Evolutionary conservation across 2,329 filamentous ascomycete genomes (phyloP).

Genomic region (Pseudocercospora fuligena): DNA sequence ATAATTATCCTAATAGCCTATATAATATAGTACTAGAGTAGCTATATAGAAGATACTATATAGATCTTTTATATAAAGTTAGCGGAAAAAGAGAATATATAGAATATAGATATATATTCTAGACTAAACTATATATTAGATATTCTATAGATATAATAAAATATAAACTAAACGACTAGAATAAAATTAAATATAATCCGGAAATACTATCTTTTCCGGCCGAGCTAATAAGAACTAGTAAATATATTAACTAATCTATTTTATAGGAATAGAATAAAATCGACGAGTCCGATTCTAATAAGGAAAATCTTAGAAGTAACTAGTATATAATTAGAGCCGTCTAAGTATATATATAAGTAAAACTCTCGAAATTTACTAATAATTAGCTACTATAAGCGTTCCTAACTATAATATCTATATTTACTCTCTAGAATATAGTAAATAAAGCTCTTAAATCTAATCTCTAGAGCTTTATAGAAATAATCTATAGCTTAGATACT

Average conservation of each 20-base stretch:
- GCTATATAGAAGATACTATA: not conserved
- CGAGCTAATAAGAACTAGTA: not conserved
- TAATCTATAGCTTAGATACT: not conserved
- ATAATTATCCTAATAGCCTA: not conserved
- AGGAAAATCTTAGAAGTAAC: not conserved
- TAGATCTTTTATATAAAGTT: not conserved
- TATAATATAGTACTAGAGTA: not conserved
- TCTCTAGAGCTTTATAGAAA: not conserved
- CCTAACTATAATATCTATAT: not conserved
- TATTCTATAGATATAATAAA: not conserved
- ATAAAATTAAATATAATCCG: too few species aligned
- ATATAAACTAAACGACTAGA: not conserved
- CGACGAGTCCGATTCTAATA: not conserved
- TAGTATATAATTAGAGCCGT: not conserved
- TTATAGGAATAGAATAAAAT: not conserved
- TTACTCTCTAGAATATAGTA: not conserved
- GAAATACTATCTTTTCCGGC: too few species aligned
- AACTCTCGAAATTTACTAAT: not conserved
- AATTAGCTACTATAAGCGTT: not conserved
- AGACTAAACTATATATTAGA: not conserved
- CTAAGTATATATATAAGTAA: not conserved
- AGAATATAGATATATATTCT: not conserved
- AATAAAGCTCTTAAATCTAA: not conserved
- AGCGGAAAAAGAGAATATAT: not conserved
- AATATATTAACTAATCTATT: not conserved